Base-by-base conservation (phyloP, 345 rosid species). In the Lepidium sativum region DNA sequence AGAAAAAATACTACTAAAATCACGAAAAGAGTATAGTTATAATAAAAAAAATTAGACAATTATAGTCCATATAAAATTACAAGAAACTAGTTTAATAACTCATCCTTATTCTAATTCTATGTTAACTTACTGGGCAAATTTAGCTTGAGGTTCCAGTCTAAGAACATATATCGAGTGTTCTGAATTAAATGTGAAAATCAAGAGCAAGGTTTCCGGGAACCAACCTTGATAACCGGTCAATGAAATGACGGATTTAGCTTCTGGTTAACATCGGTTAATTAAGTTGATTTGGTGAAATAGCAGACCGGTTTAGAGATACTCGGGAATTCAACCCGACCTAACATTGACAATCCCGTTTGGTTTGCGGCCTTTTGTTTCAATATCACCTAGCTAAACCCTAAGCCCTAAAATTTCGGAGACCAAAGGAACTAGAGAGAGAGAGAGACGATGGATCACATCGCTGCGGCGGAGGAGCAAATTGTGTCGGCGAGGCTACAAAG, bases 401-500 rank as follows among this genome's bases (percentile, higher is more conserved):
- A 29, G 15, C 70, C 65, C 40, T 25, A 2, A 48, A 47, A 48
- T 48, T 23, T 3, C 23, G 29, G 27, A 8, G 52, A 32, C n/a
- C 33, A 53, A 16, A 18, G 31, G 31, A 27, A 25, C 5, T 25
- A 25, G n/a, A 6, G 54, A 58, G 44, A 42, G 62, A 53, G 59
- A 37, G 42, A 10, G 55, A 45, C 68, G 47, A 91, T 88, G 96
- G 86, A 88, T 72, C 84, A 83, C 71, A 61, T 82, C 16, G 87
- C 80, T 60, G 87, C 89, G 25, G 68, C 79, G 58, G 90, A 86
- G 51, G 81, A 83, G 65, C 87, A 82, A 75, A 69, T 83, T 37
- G 80, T 82, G 10, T 81, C 90, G 37, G 95, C 85, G 13, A 84
- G 95, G 62, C 60, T 88, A 73, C 72, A 83, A 44, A 74, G 74